A percentile compares a stretch with the other conserved stretches of the same genome.
Evolutionary conservation across 1,284 basidiomycete species (phyloP).

Genomic region (Earliella scabrosa): DNA sequence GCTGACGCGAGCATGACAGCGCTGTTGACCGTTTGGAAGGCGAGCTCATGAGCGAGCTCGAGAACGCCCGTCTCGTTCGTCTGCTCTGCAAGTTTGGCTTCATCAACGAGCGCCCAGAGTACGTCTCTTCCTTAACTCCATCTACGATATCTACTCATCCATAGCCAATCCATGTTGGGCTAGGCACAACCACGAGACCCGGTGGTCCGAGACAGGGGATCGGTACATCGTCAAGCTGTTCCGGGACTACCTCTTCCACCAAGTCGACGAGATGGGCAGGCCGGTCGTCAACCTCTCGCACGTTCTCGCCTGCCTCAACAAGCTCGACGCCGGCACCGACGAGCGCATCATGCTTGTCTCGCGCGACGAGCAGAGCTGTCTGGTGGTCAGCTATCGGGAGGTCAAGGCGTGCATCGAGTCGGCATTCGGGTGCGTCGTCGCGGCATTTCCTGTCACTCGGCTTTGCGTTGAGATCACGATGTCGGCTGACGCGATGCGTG

Average conservation of each 20-base stretch:
- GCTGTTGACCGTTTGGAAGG: conserved; percentile 84
- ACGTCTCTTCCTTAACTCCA: conserved; percentile 37
- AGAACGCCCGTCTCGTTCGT: conserved; percentile 94
- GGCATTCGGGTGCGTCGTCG: conserved; percentile 63
- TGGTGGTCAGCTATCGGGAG: conserved; percentile 95
- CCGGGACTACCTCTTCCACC: conserved; percentile 98
- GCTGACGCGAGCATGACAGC: conserved; percentile 42
- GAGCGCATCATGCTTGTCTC: conserved; percentile 95
- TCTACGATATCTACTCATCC: not conserved
- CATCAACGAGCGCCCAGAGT: conserved; percentile 99
- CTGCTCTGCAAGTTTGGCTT: conserved; percentile 95
- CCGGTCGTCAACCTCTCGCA: conserved; percentile 92
- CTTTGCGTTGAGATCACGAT: too few relatives aligned
- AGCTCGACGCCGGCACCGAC: conserved; percentile 92
- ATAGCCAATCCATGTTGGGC: not conserved
- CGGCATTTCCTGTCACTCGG: not conserved
- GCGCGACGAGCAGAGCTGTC: conserved; percentile 93
- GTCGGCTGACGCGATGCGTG: not conserved
- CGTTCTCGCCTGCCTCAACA: conserved; percentile 90
- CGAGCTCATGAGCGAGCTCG: conserved; percentile 90
- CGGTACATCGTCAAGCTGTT: conserved; percentile 98
- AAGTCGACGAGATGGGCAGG: conserved; percentile 89
- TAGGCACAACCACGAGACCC: conserved; percentile 92
- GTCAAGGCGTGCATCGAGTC: conserved; percentile 86
- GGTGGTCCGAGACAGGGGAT: conserved; percentile 99